phyloP scores from a whole-genome alignment of 2,329 filamentous ascomycete genomes.

The Zelopaecilomyces penicillatus region DNA sequence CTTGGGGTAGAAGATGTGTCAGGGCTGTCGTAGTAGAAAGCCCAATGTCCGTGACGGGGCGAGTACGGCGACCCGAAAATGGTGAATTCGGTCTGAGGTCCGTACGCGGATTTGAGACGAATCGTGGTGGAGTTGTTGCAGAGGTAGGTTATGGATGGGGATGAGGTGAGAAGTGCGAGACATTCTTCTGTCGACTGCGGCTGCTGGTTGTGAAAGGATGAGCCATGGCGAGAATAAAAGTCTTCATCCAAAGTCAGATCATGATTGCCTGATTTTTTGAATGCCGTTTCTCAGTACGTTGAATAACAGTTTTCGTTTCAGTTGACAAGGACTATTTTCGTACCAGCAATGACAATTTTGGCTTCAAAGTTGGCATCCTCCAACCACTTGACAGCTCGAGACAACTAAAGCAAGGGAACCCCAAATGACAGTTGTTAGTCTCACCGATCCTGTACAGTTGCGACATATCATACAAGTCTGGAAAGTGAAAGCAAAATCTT shows the following conservation, averaged over 20 bases:
- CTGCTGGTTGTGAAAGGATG: constrained; percentile 47
- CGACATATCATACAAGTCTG: too few relatives aligned
- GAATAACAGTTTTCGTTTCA: too few relatives aligned
- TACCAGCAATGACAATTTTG: constrained; percentile 64
- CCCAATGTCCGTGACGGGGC: constrained; percentile 50
- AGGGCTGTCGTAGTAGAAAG: constrained; percentile 51
- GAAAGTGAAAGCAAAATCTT: too few relatives aligned
- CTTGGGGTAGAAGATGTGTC: constrained; percentile 1
- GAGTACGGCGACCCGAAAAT: constrained; percentile 67
- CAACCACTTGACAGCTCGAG: constrained; percentile 57
- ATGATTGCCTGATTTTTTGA: constrained; percentile 53
- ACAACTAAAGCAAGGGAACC: constrained; percentile 30
- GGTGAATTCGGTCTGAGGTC: constrained; percentile 51
- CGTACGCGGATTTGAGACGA: constrained; percentile 42
- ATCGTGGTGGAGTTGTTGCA: constrained; percentile 48
- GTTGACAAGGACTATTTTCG: background rate
- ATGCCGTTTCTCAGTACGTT: background rate
- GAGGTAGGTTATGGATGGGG: constrained; percentile 55
- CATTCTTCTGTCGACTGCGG: constrained; percentile 47
- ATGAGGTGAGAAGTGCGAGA: constrained; percentile 43
- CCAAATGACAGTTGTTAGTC: background rate
- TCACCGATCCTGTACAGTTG: background rate
- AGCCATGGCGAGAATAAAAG: constrained; percentile 49
- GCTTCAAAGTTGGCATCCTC: constrained; percentile 58
- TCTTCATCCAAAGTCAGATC: constrained; percentile 61